Evolutionary conservation across 75 land plant species (phyloP).

Genomic region (Chamaecyparis obtusa): DNA sequence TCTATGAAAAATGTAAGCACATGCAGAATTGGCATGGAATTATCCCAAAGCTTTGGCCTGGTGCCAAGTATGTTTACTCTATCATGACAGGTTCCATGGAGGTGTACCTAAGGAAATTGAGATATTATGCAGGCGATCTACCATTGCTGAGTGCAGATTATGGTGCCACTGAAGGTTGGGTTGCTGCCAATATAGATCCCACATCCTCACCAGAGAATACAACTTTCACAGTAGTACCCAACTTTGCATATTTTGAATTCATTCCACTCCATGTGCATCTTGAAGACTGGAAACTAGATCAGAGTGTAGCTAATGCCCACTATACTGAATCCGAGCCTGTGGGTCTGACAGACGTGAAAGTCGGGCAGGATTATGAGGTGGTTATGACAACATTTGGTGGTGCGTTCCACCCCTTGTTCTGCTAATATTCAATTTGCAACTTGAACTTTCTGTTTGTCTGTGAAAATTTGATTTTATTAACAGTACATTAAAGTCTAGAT

Average conservation of each 20-base stretch:
- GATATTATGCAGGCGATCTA: constrained; percentile 60
- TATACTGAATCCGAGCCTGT: constrained; percentile 31
- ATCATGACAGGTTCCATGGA: constrained; percentile 77
- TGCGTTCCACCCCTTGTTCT: constrained; percentile 14
- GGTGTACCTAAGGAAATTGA: constrained; percentile 45
- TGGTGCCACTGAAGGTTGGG: constrained; percentile 71
- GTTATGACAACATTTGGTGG: constrained; percentile 76
- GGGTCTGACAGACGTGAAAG: constrained; percentile 71
- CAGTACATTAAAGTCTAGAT: not conserved
- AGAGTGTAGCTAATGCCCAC: constrained; percentile 8
- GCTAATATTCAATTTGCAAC: not conserved
- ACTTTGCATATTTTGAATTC: constrained; percentile 68
- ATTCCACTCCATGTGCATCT: constrained; percentile 39
- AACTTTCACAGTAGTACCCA: constrained; percentile 54
- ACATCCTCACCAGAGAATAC: constrained; percentile 38
- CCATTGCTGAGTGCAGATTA: constrained; percentile 61
- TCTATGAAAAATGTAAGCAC: constrained; percentile 27
- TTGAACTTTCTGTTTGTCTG: not conserved
- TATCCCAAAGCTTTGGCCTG: constrained; percentile 58
- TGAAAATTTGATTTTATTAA: not conserved
- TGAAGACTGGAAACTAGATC: not conserved
- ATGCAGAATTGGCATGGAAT: constrained; percentile 40
- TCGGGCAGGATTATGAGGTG: constrained; percentile 86
- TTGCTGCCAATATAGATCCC: constrained; percentile 58
- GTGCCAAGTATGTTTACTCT: constrained; percentile 56